Conservation (phyloP, 805 yeast species). For the Vanderwaltozyma polyspora region DNA sequence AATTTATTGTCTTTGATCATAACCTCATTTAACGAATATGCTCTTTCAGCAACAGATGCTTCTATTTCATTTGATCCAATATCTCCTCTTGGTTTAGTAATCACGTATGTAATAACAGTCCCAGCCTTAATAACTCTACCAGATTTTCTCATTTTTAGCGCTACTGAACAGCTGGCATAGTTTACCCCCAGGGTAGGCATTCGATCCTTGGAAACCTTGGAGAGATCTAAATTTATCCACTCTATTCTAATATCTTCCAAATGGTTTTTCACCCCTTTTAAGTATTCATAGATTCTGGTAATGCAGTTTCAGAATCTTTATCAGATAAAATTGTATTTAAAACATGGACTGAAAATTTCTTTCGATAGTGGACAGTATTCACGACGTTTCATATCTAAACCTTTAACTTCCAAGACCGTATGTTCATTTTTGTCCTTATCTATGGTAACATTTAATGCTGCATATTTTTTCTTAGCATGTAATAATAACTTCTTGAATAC, state of each 20-base stretch:
- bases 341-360: slow-evolving; percentile 68
- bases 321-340: slow-evolving; percentile 62
- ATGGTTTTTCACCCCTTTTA: slow-evolving; percentile 48
- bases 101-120: slow-evolving; percentile 77
- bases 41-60: slow-evolving; percentile 41
- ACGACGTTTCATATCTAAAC: slow-evolving; percentile 93
- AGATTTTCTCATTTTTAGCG: slow-evolving; percentile 62
- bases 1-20: slow-evolving; percentile 39
- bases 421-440: slow-evolving; percentile 45
- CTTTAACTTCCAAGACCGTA: slow-evolving; percentile 74
- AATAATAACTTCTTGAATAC: slow-evolving; percentile 74
- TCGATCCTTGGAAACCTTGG: slow-evolving; percentile 80
- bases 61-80: slow-evolving; percentile 21
- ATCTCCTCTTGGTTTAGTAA: slow-evolving; percentile 39
- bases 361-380: slow-evolving; percentile 91
- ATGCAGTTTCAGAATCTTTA: slow-evolving; percentile 64
- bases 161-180: slow-evolving; percentile 89
- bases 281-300: slow-evolving; percentile 59
- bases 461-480: slow-evolving; percentile 95
- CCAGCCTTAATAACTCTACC: slow-evolving; percentile 87
- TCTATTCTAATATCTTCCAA: slow-evolving; percentile 52
- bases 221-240: slow-evolving; percentile 61
- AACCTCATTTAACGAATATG: slow-evolving; percentile 71
- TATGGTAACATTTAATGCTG: slow-evolving; percentile 62
- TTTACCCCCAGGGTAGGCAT: slow-evolving; percentile 70